phyloP scores from a whole-genome alignment of 2,329 filamentous ascomycete genomes.

The Seiridium unicorne region DNA sequence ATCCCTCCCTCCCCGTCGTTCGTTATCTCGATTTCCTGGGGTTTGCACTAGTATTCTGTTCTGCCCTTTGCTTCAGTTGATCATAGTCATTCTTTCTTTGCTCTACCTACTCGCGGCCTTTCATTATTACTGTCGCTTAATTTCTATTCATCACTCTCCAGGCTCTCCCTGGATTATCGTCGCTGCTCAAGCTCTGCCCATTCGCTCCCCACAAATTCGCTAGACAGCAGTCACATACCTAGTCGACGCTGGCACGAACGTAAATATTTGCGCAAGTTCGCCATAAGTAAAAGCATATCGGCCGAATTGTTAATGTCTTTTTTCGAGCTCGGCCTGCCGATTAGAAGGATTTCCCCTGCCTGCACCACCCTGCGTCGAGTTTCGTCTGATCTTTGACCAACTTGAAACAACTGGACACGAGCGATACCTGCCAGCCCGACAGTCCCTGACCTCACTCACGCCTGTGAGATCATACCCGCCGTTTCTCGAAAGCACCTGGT shows the following conservation, averaged over 20 bases:
- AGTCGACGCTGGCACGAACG: too few relatives aligned
- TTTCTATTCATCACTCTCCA: not conserved
- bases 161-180: not conserved
- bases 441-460: not conserved
- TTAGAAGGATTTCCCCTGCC: not conserved
- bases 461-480: not conserved
- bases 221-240: not conserved
- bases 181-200: not conserved
- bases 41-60: not conserved
- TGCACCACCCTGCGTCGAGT: not conserved
- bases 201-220: not conserved
- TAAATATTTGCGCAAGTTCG: not conserved
- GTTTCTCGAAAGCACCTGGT: not conserved
- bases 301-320: not conserved
- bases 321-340: not conserved
- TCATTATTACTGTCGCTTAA: not conserved
- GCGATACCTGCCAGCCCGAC: not conserved
- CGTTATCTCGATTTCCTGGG: not conserved
- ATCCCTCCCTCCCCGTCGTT: not conserved
- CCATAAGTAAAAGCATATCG: too few relatives aligned
- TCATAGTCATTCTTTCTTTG: not conserved
- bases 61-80: not conserved
- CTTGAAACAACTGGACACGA: conserved; percentile 2
- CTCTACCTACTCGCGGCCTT: not conserved
- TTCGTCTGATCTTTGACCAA: conserved; percentile 4